Percentiles rank a stretch among this genome's conserved stretches.
These are phyloP conservation scores for Podospora conica DNA, from an alignment of 495 filamentous ascomycete species.

Conservation along the genomic window DNA sequence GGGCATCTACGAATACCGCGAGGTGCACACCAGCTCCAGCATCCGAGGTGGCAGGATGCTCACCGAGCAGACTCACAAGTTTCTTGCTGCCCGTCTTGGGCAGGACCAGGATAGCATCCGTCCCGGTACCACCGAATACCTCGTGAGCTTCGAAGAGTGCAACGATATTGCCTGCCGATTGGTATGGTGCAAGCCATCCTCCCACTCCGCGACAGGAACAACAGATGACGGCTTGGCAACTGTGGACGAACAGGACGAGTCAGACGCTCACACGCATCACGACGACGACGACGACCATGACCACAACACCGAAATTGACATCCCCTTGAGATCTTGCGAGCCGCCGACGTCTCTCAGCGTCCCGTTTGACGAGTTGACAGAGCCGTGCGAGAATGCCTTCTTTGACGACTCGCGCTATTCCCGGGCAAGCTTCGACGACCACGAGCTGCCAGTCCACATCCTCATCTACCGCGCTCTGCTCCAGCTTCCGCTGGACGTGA, in stretches of 20 bases:
- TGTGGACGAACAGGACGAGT: slow-evolving; percentile 45
- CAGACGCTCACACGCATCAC: slow-evolving; percentile 11
- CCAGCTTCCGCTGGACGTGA: slow-evolving; percentile 69
- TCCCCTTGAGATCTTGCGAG: slow-evolving; percentile 44
- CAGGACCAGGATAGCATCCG: slow-evolving; percentile 13
- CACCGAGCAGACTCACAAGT: slow-evolving; percentile 58
- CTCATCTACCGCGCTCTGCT: slow-evolving; percentile 74
- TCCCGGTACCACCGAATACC: slow-evolving; percentile 13
- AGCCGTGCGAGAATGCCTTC: slow-evolving; percentile 69
- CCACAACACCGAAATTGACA: slow-evolving; percentile 12
- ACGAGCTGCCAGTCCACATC: slow-evolving; percentile 68
- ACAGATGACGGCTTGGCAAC: slow-evolving; percentile 37
- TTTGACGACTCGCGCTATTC: slow-evolving; percentile 47
- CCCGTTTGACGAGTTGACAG: slow-evolving; percentile 60
- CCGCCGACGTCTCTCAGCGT: slow-evolving; percentile 51
- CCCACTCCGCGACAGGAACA: slow-evolving; percentile 3
- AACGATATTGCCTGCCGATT: slow-evolving; percentile 70
- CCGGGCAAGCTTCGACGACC: slow-evolving; percentile 62
- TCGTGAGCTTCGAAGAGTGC: slow-evolving; percentile 63
- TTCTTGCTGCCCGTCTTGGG: slow-evolving; percentile 44
- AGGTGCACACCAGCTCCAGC: slow-evolving; percentile 60
- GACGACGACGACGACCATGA: not conserved
- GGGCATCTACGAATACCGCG: slow-evolving; percentile 80
- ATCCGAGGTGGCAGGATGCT: slow-evolving; percentile 68
- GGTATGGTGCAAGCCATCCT: slow-evolving; percentile 61